These are phyloP conservation scores for Cercophora newfieldiana DNA, from an alignment of 495 filamentous ascomycete genomes.

Conservation along the genomic window DNA sequence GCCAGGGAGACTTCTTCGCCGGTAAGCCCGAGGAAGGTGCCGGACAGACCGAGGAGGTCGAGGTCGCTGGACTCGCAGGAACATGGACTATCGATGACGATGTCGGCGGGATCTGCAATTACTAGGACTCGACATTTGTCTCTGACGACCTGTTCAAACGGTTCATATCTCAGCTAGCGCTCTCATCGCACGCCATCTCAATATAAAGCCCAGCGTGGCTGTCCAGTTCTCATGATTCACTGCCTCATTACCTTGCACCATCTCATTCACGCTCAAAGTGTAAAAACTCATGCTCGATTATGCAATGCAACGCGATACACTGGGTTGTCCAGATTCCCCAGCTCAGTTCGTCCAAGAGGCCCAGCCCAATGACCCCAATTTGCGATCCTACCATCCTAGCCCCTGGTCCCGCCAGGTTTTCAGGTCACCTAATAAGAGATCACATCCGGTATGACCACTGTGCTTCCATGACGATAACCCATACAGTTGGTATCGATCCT, in stretches of 20 bases:
- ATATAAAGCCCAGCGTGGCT: background rate
- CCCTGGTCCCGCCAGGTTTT: too few species aligned
- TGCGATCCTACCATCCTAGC: too few species aligned
- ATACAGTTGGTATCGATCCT: too few species aligned
- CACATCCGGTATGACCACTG: too few species aligned
- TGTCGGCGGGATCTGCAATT: constrained; percentile 60
- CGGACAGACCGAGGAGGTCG: constrained; percentile 58
- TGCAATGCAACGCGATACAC: too few species aligned
- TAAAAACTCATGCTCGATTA: too few species aligned
- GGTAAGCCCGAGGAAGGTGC: constrained; percentile 55
- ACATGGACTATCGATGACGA: constrained; percentile 81
- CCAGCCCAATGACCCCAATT: too few species aligned
- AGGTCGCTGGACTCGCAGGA: constrained; percentile 77
- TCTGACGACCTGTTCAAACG: background rate
- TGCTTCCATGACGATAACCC: too few species aligned
- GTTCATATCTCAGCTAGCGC: background rate
- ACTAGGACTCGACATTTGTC: constrained; percentile 25
- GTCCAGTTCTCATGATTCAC: background rate
- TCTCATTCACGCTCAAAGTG: background rate
- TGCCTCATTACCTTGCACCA: background rate
- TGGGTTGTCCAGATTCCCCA: too few species aligned
- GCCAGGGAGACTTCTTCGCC: constrained; percentile 56
- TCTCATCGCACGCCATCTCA: background rate
- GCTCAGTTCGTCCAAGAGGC: too few species aligned
- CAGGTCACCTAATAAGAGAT: too few species aligned